Evolutionary conservation across 2,329 filamentous ascomycete species (phyloP).

Genomic region (Bisporella sp.): DNA sequence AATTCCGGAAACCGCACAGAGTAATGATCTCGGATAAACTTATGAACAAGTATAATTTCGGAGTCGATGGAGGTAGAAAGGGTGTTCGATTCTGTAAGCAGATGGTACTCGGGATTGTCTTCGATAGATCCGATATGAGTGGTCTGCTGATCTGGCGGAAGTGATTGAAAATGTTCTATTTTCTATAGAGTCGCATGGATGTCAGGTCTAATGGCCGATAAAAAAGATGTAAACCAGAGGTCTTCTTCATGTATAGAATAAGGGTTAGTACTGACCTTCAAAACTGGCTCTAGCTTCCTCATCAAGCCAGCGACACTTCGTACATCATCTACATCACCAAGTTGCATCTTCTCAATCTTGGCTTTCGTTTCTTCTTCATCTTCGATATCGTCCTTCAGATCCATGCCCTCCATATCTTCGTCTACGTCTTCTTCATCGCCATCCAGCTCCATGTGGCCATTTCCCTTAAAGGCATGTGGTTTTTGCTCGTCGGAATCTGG

Average conservation of each 20-base stretch:
- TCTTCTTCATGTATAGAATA: slow-evolving; percentile 26
- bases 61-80: slow-evolving; percentile 89
- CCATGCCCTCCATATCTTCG: slow-evolving; percentile 45
- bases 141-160: slow-evolving; percentile 56
- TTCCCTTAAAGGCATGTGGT: slow-evolving; percentile 25
- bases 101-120: slow-evolving; percentile 85
- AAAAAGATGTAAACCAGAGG: slow-evolving; percentile 55
- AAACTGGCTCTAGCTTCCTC: slow-evolving; percentile 71
- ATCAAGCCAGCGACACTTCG: slow-evolving; percentile 74
- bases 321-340: slow-evolving; percentile 68
- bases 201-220: slow-evolving; percentile 62
- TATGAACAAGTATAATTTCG: slow-evolving; percentile 89
- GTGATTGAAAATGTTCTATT: slow-evolving; percentile 69
- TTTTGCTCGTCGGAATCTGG: slow-evolving; percentile 35
- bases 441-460: slow-evolving; percentile 49
- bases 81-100: slow-evolving; percentile 81
- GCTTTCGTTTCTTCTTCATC: slow-evolving; percentile 66
- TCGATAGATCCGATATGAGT: slow-evolving; percentile 75
- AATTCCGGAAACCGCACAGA: slow-evolving; percentile 89
- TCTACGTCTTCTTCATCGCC: slow-evolving; percentile 54
- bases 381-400: slow-evolving; percentile 39
- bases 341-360: slow-evolving; percentile 76
- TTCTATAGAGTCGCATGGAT: slow-evolving; percentile 55
- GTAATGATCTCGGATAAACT: slow-evolving; percentile 94
- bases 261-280: slow-evolving; percentile 60